Percentiles rank a stretch among this genome's conserved stretches.
Evolutionary conservation across 106 monocot genomes (phyloP).

Genomic region (Cymbidium sinense): DNA sequence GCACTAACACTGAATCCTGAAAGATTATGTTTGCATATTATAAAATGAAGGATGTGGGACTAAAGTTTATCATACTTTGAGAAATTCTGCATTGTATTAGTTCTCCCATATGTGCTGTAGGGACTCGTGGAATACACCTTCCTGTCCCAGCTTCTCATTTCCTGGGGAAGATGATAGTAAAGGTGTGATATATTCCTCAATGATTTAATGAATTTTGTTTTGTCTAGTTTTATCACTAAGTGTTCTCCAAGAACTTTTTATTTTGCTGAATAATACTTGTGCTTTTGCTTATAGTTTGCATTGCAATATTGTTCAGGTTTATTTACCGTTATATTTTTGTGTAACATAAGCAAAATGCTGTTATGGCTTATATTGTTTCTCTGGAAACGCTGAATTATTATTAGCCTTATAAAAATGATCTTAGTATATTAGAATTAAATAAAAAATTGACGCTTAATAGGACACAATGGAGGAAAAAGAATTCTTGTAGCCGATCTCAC

Average conservation of each 20-base stretch:
- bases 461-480: too few relatives aligned
- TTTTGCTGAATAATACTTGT: neutral
- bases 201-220: neutral
- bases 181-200: neutral
- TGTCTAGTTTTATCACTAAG: neutral
- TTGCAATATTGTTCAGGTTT: neutral
- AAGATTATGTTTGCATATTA: neutral
- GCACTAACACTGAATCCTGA: neutral
- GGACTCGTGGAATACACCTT: constrained; percentile 6
- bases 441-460: too few relatives aligned
- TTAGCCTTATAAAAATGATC: too few relatives aligned
- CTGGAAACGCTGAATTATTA: too few relatives aligned
- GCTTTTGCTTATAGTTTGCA: neutral
- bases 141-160: constrained; percentile 3
- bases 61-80: neutral
- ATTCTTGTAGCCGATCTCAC: too few relatives aligned
- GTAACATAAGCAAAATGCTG: neutral
- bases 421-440: too few relatives aligned
- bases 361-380: too few relatives aligned
- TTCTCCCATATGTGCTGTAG: neutral
- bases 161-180: neutral
- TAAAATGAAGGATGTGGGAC: neutral
- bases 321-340: neutral
- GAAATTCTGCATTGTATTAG: neutral
- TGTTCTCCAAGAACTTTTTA: neutral